Conservation (phyloP, 2,329 filamentous ascomycete genomes). For the Diaporthe caulivora region DNA sequence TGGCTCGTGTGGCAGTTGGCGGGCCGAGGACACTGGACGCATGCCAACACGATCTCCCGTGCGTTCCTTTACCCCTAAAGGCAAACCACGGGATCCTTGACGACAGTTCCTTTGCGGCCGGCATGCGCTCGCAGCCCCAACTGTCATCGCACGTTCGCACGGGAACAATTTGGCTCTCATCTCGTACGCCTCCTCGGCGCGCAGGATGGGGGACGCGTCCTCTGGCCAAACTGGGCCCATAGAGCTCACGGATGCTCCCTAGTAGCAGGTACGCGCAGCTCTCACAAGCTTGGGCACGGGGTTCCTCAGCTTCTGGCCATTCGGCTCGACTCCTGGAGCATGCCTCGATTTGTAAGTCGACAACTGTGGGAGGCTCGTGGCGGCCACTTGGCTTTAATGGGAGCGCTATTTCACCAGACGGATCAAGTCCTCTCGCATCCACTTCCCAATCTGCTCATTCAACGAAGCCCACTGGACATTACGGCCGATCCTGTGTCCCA, state of each 20-base stretch:
- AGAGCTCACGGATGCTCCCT: background rate
- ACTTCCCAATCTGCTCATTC: background rate
- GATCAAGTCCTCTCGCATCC: too few relatives aligned
- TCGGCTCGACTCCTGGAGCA: conserved; percentile 34
- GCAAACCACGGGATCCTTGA: conserved; percentile 6
- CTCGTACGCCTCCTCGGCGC: background rate
- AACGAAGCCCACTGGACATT: conserved; percentile 18
- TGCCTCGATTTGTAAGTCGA: conserved; percentile 14
- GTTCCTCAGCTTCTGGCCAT: conserved; percentile 10
- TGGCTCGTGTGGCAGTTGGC: conserved; percentile 11
- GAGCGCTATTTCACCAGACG: background rate
- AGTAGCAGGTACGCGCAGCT: background rate
- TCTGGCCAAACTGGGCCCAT: background rate
- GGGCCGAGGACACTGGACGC: conserved; percentile 31
- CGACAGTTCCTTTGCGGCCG: background rate
- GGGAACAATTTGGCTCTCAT: background rate
- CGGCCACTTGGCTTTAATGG: background rate
- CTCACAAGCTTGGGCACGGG: conserved; percentile 18
- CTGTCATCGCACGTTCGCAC: background rate
- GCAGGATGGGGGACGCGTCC: background rate
- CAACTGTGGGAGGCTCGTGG: background rate
- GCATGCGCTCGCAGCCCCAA: background rate
- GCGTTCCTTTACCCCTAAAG: background rate
- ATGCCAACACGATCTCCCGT: conserved; percentile 28
- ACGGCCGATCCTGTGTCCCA: conserved; percentile 31